phyloP scores from a whole-genome alignment of 1,139 yeast genomes.

The Pichia sp. region DNA sequence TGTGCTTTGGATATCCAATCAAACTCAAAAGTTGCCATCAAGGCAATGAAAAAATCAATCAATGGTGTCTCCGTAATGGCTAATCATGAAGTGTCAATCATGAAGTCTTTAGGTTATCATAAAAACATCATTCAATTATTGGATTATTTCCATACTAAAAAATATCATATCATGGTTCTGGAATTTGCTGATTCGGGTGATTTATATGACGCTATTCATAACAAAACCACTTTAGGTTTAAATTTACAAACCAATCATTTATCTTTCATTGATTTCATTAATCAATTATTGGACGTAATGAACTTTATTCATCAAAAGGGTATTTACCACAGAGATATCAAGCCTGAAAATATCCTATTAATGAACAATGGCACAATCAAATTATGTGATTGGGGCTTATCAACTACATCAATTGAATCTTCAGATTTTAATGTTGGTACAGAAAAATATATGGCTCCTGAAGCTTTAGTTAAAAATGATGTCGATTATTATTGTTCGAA shows the following conservation, averaged over 20 bases:
- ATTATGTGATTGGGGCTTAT: conserved; percentile 54
- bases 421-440: conserved; percentile 49
- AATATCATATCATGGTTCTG: conserved; percentile 39
- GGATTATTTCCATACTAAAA: conserved; percentile 38
- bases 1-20: conserved; percentile 36
- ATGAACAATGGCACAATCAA: conserved; percentile 39
- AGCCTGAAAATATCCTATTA: conserved; percentile 49
- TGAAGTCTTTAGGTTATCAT: conserved; percentile 34
- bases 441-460: conserved; percentile 56
- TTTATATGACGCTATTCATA: conserved; percentile 40
- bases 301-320: conserved; percentile 38
- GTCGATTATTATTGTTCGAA: conserved; percentile 41
- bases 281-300: conserved; percentile 38
- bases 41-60: conserved; percentile 35
- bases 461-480: conserved; percentile 46
- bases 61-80: conserved; percentile 34
- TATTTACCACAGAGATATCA: conserved; percentile 48
- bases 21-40: conserved; percentile 36
- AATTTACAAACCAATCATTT: conserved; percentile 23
- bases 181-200: conserved; percentile 49
- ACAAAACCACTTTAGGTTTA: conserved; percentile 26
- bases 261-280: conserved; percentile 29
- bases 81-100: conserved; percentile 40
- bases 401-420: conserved; percentile 35
- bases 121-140: conserved; percentile 40